Conservation (phyloP, 768 basidiomycete genomes). For the Collybia mongolica region DNA sequence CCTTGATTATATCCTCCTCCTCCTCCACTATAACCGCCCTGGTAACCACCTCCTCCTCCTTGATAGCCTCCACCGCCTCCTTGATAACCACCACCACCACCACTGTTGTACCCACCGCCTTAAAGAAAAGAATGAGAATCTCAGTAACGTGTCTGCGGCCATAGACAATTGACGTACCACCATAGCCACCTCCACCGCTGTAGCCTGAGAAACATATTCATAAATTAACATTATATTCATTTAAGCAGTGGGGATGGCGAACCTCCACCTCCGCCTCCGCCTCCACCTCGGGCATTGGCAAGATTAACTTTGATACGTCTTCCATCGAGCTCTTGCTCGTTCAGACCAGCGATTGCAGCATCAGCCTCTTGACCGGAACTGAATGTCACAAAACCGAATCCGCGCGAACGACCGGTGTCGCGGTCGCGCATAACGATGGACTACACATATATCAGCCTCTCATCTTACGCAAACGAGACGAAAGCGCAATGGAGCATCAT, state of each 20-base stretch:
- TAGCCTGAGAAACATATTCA: conserved; percentile 11
- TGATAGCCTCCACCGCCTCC: conserved; percentile 13
- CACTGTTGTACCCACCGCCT: conserved; percentile 4
- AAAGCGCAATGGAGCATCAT: conserved; percentile 14
- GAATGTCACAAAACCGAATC: conserved; percentile 95
- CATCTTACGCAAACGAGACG: conserved; percentile 27
- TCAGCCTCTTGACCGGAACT: conserved; percentile 62
- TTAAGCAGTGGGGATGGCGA: background rate
- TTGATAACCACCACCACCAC: conserved; percentile 10
- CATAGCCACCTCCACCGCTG: conserved; percentile 14
- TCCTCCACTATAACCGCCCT: conserved; percentile 24
- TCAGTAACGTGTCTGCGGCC: background rate
- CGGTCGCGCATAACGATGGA: conserved; percentile 99
- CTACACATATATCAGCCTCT: conserved; percentile 51
- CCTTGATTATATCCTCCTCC: conserved; percentile 4
- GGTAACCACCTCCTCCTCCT: conserved; percentile 20
- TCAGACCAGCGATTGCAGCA: conserved; percentile 69
- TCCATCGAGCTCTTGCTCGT: conserved; percentile 94
- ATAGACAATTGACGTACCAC: background rate
- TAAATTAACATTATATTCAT: background rate
- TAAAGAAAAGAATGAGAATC: background rate
- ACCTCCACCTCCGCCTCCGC: conserved; percentile 48
- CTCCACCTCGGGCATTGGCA: conserved; percentile 65
- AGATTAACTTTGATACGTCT: conserved; percentile 88
- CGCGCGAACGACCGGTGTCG: conserved; percentile 94